These are phyloP conservation scores for Lactifluus hygrophoroides DNA, from an alignment of 768 basidiomycete genomes.

Conservation along the genomic window DNA sequence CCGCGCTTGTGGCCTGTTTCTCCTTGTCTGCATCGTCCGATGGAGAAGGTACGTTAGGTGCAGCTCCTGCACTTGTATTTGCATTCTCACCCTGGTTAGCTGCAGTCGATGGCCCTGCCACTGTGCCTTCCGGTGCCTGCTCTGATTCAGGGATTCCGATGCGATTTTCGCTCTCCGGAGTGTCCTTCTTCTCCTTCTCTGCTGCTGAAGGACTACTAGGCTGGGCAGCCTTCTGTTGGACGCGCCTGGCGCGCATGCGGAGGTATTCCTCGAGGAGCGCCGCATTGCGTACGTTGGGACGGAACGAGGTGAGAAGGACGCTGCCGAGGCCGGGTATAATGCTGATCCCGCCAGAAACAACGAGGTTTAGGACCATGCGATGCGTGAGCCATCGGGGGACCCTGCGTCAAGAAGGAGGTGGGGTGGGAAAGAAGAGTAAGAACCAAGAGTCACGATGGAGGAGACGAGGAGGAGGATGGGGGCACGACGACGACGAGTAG, in stretches of 20 bases:
- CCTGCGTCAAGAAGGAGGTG: conserved; percentile 22
- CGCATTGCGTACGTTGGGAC: conserved; percentile 87
- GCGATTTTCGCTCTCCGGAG: not conserved
- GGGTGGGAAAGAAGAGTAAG: not conserved
- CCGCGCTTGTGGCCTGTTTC: too few relatives aligned
- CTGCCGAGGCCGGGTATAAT: conserved; percentile 70
- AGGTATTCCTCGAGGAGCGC: conserved; percentile 79
- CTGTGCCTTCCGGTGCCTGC: not conserved
- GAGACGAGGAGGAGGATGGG: not conserved
- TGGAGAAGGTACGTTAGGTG: too few relatives aligned
- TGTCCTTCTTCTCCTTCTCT: not conserved
- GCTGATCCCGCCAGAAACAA: conserved; percentile 56
- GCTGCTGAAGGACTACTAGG: too few relatives aligned
- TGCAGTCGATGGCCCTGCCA: not conserved
- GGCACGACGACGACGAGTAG: not conserved
- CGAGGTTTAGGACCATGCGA: conserved; percentile 73
- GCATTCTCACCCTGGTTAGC: not conserved
- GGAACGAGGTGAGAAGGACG: conserved; percentile 65
- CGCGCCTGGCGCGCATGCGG: conserved; percentile 48
- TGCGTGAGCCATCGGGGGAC: conserved; percentile 55
- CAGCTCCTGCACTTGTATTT: too few relatives aligned
- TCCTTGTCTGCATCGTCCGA: too few relatives aligned
- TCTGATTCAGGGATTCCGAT: not conserved
- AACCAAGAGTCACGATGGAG: not conserved
- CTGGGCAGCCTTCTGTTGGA: not conserved